Evolutionary conservation across 139 green algal species (phyloP).

Genomic region (Haematococcus sp.): DNA sequence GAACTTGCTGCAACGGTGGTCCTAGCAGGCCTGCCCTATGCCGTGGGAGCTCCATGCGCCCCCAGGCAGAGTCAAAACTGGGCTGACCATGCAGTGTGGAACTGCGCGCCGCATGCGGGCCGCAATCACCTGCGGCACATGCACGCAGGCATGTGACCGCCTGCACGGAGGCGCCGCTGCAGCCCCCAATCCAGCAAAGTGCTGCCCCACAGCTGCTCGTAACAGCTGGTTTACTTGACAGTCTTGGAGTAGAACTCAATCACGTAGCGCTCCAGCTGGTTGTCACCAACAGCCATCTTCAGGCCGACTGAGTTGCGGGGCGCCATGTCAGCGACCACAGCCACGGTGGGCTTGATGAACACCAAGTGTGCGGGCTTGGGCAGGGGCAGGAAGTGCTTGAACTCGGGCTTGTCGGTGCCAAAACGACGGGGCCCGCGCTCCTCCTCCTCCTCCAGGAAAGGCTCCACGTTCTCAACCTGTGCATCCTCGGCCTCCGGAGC

Average conservation of each 20-base stretch:
- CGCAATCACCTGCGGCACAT: too few relatives aligned
- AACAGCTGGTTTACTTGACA: conserved; percentile 26
- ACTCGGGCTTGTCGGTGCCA: conserved; percentile 20
- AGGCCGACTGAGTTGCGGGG: conserved; percentile 43
- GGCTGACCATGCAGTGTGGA: too few relatives aligned
- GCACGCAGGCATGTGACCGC: too few relatives aligned
- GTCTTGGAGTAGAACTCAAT: conserved; percentile 52
- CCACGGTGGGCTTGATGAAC: conserved; percentile 65
- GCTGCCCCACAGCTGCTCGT: not conserved
- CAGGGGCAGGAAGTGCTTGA: conserved; percentile 58
- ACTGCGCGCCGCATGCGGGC: too few relatives aligned
- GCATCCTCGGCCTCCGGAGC: too few relatives aligned
- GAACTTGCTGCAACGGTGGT: too few relatives aligned
- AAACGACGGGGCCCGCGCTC: not conserved
- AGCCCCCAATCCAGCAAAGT: too few relatives aligned
- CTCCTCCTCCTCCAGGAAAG: not conserved
- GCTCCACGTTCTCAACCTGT: too few relatives aligned
- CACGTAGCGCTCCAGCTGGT: conserved; percentile 57
- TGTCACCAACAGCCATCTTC: conserved; percentile 54
- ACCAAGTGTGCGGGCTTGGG: conserved; percentile 59
- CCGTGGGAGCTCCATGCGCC: too few relatives aligned
- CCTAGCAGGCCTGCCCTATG: too few relatives aligned
- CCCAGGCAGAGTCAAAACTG: too few relatives aligned
- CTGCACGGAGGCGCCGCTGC: too few relatives aligned
- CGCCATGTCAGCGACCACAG: conserved; percentile 48